Conservation (phyloP, 2,329 filamentous ascomycete species). For the Colletotrichum filicis region DNA sequence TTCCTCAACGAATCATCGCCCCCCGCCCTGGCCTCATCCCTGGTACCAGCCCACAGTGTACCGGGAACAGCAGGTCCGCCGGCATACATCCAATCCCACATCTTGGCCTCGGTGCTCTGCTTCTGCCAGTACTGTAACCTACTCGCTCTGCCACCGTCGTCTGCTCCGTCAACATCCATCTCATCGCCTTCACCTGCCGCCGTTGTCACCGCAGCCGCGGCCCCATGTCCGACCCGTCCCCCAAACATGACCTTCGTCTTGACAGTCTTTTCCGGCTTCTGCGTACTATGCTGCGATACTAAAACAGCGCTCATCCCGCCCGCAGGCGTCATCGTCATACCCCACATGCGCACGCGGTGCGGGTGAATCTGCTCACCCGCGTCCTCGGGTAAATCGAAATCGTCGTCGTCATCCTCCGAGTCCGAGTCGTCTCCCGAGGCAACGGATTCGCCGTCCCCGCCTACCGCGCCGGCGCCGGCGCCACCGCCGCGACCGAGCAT, state of each 20-base stretch:
- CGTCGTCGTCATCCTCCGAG: slow-evolving; percentile 40
- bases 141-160: not conserved
- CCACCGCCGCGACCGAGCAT: slow-evolving; percentile 52
- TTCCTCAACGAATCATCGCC: slow-evolving; percentile 43
- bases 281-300: slow-evolving; percentile 59
- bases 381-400: slow-evolving; percentile 46
- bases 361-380: slow-evolving; percentile 56
- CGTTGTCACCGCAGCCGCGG: not conserved
- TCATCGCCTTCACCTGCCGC: not conserved
- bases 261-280: slow-evolving; percentile 57
- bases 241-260: slow-evolving; percentile 51
- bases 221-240: slow-evolving; percentile 20
- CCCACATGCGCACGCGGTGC: slow-evolving; percentile 64
- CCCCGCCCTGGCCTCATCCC: slow-evolving; percentile 5
- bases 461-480: slow-evolving; percentile 39
- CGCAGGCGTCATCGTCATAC: slow-evolving; percentile 62
- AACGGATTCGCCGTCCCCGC: slow-evolving; percentile 37
- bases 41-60: slow-evolving; percentile 36
- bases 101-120: slow-evolving; percentile 64
- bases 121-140: not conserved
- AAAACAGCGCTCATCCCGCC: slow-evolving; percentile 63
- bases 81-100: slow-evolving; percentile 71
- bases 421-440: slow-evolving; percentile 36
- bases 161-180: slow-evolving; percentile 16
- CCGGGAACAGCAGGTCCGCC: slow-evolving; percentile 58